Conservation (phyloP, 257 asterid species). For the Salvia splendens region DNA sequence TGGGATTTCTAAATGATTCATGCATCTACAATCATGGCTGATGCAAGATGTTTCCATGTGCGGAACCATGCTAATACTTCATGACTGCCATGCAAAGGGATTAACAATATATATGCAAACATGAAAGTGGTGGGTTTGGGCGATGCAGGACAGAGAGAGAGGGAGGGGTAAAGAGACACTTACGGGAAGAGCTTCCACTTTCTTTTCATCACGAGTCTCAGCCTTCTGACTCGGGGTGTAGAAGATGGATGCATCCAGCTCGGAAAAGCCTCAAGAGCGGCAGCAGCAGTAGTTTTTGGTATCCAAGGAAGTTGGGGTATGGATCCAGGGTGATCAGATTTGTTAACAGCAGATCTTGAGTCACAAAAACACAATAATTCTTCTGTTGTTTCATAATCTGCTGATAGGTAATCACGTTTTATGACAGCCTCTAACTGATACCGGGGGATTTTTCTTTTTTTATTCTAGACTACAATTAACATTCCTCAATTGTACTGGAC, state of each 20-base stretch:
- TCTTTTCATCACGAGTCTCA: conserved; percentile 49
- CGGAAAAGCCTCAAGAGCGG: conserved; percentile 85
- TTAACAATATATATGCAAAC: neutral
- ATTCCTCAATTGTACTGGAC: no score
- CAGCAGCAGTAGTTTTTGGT: conserved; percentile 84
- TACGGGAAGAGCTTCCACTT: conserved; percentile 65
- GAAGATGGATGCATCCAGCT: conserved; percentile 77
- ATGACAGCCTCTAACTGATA: conserved; percentile 72
- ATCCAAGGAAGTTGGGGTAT: conserved; percentile 86
- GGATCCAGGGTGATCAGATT: conserved; percentile 40
- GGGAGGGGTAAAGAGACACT: conserved; percentile 52
- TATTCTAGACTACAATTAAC: no score
- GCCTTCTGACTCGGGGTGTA: conserved; percentile 60
- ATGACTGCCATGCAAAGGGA: neutral
- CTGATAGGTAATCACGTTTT: conserved; percentile 69
- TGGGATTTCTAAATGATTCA: neutral
- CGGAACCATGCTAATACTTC: neutral
- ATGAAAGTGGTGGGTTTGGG: neutral
- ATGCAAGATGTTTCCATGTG: conserved; percentile 1
- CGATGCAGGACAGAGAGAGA: no score
- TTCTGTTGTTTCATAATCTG: conserved; percentile 81
- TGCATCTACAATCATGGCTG: neutral
- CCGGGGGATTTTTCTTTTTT: no score
- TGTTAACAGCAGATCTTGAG: conserved; percentile 43
- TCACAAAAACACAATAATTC: conserved; percentile 65